Evolutionary conservation across 495 filamentous ascomycete species (phyloP).

Genomic region (Penicillium canariense): DNA sequence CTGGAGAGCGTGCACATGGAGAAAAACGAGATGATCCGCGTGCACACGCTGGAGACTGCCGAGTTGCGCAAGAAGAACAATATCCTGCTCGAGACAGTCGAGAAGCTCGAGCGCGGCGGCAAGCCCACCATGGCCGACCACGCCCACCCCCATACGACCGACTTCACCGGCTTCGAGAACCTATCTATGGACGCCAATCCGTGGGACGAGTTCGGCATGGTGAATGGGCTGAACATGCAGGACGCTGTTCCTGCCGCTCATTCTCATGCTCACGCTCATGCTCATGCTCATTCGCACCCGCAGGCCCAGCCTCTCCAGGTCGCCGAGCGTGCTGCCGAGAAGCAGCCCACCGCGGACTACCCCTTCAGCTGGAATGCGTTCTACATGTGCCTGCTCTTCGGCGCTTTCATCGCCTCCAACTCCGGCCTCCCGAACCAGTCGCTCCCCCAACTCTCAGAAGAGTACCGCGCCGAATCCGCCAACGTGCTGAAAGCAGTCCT

Average conservation of each 20-base stretch:
- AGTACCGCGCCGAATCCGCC: conserved; percentile 88
- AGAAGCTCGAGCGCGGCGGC: conserved; percentile 68
- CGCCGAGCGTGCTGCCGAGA: conserved; percentile 38
- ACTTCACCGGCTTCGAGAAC: conserved; percentile 78
- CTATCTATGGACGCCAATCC: conserved; percentile 71
- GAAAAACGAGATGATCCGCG: conserved; percentile 86
- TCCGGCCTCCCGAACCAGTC: conserved; percentile 51
- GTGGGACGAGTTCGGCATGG: conserved; percentile 79
- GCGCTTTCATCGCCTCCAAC: conserved; percentile 94
- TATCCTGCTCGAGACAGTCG: conserved; percentile 80
- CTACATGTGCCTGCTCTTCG: conserved; percentile 86
- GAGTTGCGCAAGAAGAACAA: conserved; percentile 95
- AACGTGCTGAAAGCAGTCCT: conserved; percentile 86
- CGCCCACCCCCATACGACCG: conserved; percentile 49
- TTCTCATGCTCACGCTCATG: conserved; percentile 3
- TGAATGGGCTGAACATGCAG: conserved; percentile 52
- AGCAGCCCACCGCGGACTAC: conserved; percentile 35
- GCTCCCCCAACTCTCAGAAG: conserved; percentile 85
- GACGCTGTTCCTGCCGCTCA: conserved; percentile 41
- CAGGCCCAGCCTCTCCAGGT: not conserved
- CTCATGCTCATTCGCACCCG: conserved; percentile 11
- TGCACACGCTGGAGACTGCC: conserved; percentile 89
- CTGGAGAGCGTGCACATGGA: conserved; percentile 75
- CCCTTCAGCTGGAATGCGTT: conserved; percentile 59
- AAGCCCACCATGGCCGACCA: conserved; percentile 57